A percentile compares a stretch with the other conserved stretches of the same genome.
Conservation (phyloP, 169 alveolate species). For the Cryptosporidium bovis region DNA sequence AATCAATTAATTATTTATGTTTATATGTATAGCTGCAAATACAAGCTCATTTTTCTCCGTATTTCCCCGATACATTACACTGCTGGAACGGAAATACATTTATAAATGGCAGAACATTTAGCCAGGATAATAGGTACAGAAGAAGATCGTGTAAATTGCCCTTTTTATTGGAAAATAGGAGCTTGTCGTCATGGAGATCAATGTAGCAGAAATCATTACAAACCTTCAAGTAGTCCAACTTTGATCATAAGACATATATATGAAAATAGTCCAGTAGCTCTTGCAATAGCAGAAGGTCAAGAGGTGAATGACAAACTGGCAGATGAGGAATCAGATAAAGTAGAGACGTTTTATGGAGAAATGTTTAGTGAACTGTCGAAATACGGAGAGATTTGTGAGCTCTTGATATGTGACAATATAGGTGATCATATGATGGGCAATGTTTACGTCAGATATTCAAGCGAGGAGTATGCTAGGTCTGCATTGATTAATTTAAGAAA, state of each 20-base stretch:
- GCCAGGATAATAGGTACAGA: conserved; percentile 98
- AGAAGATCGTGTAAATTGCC: conserved; percentile 99
- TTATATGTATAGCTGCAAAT: too few species aligned
- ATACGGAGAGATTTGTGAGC: conserved; percentile 98
- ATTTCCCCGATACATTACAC: too few species aligned
- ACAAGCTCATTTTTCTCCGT: too few species aligned
- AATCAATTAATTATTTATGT: too few species aligned
- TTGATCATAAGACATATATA: conserved; percentile 96
- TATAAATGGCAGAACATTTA: conserved; percentile 97
- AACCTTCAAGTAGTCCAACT: conserved; percentile 97
- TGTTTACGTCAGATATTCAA: conserved; percentile 95
- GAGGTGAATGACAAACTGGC: conserved; percentile 92
- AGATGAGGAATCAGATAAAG: conserved; percentile 96
- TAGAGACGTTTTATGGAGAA: conserved; percentile 98
- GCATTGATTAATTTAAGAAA: conserved; percentile 94
- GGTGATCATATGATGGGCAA: conserved; percentile 99
- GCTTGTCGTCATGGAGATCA: conserved; percentile 99
- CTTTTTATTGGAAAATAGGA: conserved; percentile 99
- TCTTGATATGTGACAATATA: conserved; percentile 98
- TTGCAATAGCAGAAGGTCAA: conserved; percentile 98
- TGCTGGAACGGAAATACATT: background rate
- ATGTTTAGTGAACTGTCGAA: conserved; percentile 96
- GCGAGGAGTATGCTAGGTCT: conserved; percentile 95
- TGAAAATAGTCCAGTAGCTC: conserved; percentile 98
- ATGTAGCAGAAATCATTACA: conserved; percentile 98